Base-by-base conservation (phyloP, 179 eudicot species). In the Sideroxylon spinosum region DNA sequence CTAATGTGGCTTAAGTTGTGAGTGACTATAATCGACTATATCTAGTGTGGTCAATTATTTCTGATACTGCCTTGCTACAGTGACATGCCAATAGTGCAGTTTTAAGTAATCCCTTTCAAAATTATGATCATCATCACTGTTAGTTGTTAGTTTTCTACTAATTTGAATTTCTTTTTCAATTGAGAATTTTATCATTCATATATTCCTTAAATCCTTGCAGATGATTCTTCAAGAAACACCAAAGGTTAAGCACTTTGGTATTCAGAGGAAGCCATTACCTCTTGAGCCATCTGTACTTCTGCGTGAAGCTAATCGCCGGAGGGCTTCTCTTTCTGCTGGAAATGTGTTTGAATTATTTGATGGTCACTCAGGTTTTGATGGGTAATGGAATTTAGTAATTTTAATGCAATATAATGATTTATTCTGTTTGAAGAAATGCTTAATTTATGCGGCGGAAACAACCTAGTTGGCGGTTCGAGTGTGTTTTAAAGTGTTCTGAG, bases 301-400 rank as follows among this genome's bases (percentile, higher is more conserved):
- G 73, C 92, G 98, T 25, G 99, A 93, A 87, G 99, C 99, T 81
- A 95, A 95, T 82, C 89, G 94, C 76, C 87, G 94, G 81, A 91
- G 99, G 83, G 97, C 96, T 80, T 93, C 99, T 57, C 89, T 90
- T 26, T 95, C 99, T 79, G 91, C 87, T 86, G 98, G 98, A 79
- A 92, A 93, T 88, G 48, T 90, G 82, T 84, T 29, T 61, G 99
- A 95, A 87, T 57, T 92, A 86, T 79, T 91, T 77, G 98, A 89
- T 75, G 88, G 89, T 60, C 92, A 86, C 48, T 76, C 89, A 69
- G 74, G 78, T 81, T 79, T 29, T 68, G 92, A 91, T 68, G 84
- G 92, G 98, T 95, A 85, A 82, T 78, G 56, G 61, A 63, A 55
- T 13, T 57, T 77, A 60, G 50, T 32, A 73, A 14, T 44, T 44